Conservation (phyloP, 345 rosid species). For the Eucalyptus brandiana region DNA sequence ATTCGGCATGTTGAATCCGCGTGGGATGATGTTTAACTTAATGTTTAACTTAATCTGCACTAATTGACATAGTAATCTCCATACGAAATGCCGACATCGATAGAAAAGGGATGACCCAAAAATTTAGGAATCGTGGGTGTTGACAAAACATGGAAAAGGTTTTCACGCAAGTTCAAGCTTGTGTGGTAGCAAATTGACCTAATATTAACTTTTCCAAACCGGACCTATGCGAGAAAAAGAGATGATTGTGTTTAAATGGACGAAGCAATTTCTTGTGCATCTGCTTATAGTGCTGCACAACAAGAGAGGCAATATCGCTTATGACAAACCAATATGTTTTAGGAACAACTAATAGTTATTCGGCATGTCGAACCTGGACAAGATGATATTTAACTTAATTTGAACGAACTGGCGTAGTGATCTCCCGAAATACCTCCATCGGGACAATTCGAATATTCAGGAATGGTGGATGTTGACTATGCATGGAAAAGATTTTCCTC, state of each 20-base stretch:
- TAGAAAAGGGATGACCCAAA: not conserved
- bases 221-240: not conserved
- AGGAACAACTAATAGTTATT: too few relatives aligned
- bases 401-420: too few relatives aligned
- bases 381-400: too few relatives aligned
- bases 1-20: not conserved
- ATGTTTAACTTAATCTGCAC: not conserved
- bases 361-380: too few relatives aligned
- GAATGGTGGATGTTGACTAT: not conserved
- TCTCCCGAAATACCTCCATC: too few relatives aligned
- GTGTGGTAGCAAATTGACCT: not conserved
- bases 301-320: not conserved
- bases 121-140: not conserved
- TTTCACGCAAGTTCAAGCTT: not conserved
- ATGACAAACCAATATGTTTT: too few relatives aligned
- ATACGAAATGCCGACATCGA: not conserved
- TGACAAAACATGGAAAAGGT: not conserved
- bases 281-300: too few relatives aligned
- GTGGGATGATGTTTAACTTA: not conserved
- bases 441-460: not conserved
- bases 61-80: not conserved
- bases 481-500: not conserved
- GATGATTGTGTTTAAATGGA: not conserved
- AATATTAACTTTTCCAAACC: not conserved
- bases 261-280: not conserved